Base-by-base conservation (phyloP, 129 eudicot genomes). In the Chrysanthemum seticuspe region DNA sequence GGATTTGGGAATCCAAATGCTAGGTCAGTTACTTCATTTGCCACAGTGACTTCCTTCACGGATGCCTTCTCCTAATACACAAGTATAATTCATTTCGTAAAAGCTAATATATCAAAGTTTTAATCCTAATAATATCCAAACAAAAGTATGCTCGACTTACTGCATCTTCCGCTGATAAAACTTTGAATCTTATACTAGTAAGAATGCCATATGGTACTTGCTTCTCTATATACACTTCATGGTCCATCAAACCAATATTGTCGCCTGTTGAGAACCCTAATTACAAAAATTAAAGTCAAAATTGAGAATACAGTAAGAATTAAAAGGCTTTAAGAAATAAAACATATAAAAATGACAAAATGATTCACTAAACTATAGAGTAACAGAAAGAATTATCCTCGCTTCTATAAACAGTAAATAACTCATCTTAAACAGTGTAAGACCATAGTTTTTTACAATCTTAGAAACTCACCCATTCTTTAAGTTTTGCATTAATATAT, bases 131-230 rank as follows among this genome's bases (percentile, higher is more conserved):
- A 77, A 66, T n/a, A 71, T n/a, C 1, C 44, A 76, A 23, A 52
- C 44, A 50, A 53, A 16, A 2, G 71, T 15, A 58, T 71, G 21
- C 52, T 56, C 54, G 16, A 63, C 95, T 87, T 87, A 92, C 98
- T 7, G 95, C 96, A 75, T 92, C 98, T 74, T 80, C 76, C 76
- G 87, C 95, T 0, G 87, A 77, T 49, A 92, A 52, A 61, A 92
- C 81, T 74, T 68, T 73, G 45, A 92, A 86, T 19, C n/a, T 73
- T 31, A 92, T 83, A 62, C 95, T 84, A 18, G 78, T 83, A n/a
- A 92, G 83, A 59, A 83, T 54, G 45, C 86, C 98, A 14, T 71
- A 66, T 18, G 85, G 83, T 50, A 88, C 86, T 71, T 82, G 81
- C 62, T 74, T 83, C 66, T 82, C 91, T 52, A 51, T 81, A 68